Conservation (phyloP, 768 basidiomycete genomes). For the Glaciozyma martinii region DNA sequence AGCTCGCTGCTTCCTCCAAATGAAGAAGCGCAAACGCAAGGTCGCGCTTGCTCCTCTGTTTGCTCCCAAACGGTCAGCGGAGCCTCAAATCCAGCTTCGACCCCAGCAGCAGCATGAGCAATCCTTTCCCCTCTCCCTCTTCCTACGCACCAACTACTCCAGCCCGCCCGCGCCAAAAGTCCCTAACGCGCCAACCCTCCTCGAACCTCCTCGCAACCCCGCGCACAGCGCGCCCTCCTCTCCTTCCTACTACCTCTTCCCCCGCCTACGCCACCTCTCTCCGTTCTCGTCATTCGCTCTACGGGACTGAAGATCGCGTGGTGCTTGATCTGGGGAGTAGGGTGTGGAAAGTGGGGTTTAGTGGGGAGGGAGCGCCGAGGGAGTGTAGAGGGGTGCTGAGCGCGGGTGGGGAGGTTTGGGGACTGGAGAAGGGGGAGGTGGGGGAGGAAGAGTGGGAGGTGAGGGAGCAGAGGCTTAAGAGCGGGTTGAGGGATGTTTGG, state of each 20-base stretch:
- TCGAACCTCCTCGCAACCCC: too few species aligned
- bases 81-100: too few species aligned
- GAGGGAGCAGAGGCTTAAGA: constrained; percentile 26
- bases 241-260: constrained; percentile 35
- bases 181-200: too few species aligned
- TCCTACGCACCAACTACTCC: too few species aligned
- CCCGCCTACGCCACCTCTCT: constrained; percentile 54
- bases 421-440: constrained; percentile 26
- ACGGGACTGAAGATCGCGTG: constrained; percentile 91
- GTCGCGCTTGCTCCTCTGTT: too few species aligned
- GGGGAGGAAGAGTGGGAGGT: constrained; percentile 36
- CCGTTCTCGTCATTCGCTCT: constrained; percentile 38
- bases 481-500: constrained; percentile 17
- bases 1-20: too few species aligned
- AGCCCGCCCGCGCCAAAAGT: too few species aligned
- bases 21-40: too few species aligned
- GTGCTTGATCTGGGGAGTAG: constrained; percentile 89
- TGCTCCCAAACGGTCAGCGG: too few species aligned
- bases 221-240: background rate
- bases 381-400: constrained; percentile 58
- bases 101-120: too few species aligned
- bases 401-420: constrained; percentile 19
- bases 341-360: constrained; percentile 96
- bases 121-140: too few species aligned
- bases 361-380: constrained; percentile 86